Percentiles rank a stretch among this genome's conserved stretches.
Conservation (phyloP, 129 eudicot species). For the Erigeron canadensis region DNA sequence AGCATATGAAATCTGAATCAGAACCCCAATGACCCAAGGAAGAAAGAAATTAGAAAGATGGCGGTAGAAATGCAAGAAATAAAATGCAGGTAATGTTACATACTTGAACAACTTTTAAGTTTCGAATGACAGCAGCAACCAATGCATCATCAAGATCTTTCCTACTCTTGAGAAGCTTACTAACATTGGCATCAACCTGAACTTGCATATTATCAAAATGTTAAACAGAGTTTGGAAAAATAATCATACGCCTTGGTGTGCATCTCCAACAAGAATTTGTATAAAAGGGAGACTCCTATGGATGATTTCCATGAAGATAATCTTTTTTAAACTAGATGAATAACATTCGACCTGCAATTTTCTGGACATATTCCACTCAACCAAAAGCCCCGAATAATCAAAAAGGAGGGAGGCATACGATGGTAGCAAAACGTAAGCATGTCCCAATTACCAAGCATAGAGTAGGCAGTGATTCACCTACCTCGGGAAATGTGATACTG, state of each 20-base stretch:
- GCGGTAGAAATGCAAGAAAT: background rate
- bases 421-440: too few species aligned
- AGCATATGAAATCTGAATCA: background rate
- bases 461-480: conserved; percentile 28
- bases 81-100: conserved; percentile 20
- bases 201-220: conserved; percentile 17
- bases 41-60: conserved; percentile 19
- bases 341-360: too few species aligned
- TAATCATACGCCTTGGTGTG: background rate
- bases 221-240: conserved; percentile 3
- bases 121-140: conserved; percentile 68
- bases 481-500: conserved; percentile 72
- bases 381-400: too few species aligned
- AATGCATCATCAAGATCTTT: conserved; percentile 73
- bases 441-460: background rate
- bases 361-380: too few species aligned
- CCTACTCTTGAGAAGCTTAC: conserved; percentile 65
- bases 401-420: too few species aligned
- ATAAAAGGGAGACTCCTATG: too few species aligned
- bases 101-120: conserved; percentile 89
- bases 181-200: conserved; percentile 67
- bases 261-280: too few species aligned
- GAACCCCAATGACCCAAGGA: conserved; percentile 17
- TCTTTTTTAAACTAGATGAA: too few species aligned
- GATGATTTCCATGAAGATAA: too few species aligned